phyloP scores from a whole-genome alignment of 805 yeast species.

The Ogataea ramenticola region DNA sequence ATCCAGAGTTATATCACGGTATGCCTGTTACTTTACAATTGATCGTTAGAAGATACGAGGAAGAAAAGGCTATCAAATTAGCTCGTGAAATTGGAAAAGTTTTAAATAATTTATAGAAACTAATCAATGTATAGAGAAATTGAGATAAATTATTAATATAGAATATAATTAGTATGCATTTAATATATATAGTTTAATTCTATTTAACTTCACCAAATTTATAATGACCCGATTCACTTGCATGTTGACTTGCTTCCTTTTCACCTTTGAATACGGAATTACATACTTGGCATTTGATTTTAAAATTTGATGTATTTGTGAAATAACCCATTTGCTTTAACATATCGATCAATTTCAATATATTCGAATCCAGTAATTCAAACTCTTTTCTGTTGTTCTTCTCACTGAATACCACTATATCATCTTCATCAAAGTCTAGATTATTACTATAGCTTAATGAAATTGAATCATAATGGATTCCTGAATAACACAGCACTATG shows the following conservation, averaged over 20 bases:
- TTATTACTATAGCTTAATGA: constrained; percentile 28
- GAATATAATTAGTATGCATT: too few species aligned
- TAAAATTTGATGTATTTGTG: constrained; percentile 57
- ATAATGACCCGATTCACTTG: constrained; percentile 51
- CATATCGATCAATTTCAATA: constrained; percentile 31
- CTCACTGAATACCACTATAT: constrained; percentile 33
- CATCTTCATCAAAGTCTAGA: constrained; percentile 23
- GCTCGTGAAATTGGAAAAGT: constrained; percentile 17
- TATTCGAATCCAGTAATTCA: constrained; percentile 28
- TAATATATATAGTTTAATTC: neutral
- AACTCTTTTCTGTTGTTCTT: constrained; percentile 25
- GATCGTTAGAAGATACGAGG: constrained; percentile 47
- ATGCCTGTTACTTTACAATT: constrained; percentile 54
- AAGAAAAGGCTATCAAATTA: constrained; percentile 45
- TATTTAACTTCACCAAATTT: constrained; percentile 48
- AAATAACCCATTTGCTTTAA: constrained; percentile 49
- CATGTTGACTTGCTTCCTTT: constrained; percentile 57
- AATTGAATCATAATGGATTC: constrained; percentile 67
- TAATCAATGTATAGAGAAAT: too few species aligned
- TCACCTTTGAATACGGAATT: constrained; percentile 49
- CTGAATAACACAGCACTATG: constrained; percentile 55
- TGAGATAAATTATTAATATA: too few species aligned
- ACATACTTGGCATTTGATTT: constrained; percentile 53
- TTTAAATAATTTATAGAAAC: too few species aligned
- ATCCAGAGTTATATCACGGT: constrained; percentile 38